Conservation (phyloP, 345 rosid genomes). For the Melaleuca alternifolia region DNA sequence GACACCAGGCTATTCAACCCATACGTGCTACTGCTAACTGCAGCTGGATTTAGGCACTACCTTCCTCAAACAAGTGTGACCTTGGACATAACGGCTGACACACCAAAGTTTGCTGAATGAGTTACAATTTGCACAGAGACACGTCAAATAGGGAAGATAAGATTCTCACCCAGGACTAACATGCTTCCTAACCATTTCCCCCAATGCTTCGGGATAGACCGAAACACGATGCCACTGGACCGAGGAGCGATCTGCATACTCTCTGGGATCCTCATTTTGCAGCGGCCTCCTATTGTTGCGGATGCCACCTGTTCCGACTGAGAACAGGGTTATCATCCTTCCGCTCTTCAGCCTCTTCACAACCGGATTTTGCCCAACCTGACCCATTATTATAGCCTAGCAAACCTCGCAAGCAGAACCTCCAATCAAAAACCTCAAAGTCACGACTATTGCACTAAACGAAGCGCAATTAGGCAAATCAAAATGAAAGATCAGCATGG, state of each 20-base stretch:
- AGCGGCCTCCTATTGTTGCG: conserved; percentile 65
- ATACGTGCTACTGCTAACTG: background rate
- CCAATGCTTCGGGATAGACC: conserved; percentile 54
- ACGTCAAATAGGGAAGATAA: background rate
- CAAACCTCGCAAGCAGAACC: conserved; percentile 1
- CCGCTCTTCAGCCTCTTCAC: conserved; percentile 78
- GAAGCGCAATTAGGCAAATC: background rate
- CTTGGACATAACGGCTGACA: background rate
- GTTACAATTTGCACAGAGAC: background rate
- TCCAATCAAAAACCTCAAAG: background rate
- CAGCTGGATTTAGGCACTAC: background rate
- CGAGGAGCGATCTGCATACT: conserved; percentile 48
- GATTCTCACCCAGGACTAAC: conserved; percentile 74
- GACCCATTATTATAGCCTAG: conserved; percentile 89
- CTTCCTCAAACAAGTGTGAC: background rate
- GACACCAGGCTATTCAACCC: background rate
- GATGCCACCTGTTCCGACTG: conserved; percentile 83
- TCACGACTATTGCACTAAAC: background rate
- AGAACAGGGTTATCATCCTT: conserved; percentile 39
- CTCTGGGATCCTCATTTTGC: conserved; percentile 62
- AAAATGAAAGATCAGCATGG: background rate
- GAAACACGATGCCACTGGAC: conserved; percentile 96
- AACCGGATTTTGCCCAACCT: conserved; percentile 68
- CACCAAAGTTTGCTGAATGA: background rate
- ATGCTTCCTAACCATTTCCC: conserved; percentile 43